Percentiles rank a stretch among this genome's conserved stretches.
These are phyloP conservation scores for Dionaea muscipula DNA, from an alignment of 179 eudicot genomes.

Conservation along the genomic window DNA sequence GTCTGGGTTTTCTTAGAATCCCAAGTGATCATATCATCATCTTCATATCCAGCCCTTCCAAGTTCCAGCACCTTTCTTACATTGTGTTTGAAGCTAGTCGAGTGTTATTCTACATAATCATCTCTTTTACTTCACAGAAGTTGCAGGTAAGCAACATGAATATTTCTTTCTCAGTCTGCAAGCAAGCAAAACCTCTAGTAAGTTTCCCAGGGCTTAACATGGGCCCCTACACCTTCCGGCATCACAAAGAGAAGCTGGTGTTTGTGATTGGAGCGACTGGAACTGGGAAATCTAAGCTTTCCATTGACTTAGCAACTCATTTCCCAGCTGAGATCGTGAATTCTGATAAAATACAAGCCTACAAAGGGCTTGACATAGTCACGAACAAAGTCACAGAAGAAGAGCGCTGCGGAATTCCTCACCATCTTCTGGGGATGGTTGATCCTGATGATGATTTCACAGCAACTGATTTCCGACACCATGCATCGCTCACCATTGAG, in stretches of 20 bases:
- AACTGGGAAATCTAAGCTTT: conserved; percentile 26
- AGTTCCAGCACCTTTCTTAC: too few relatives aligned
- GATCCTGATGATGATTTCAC: conserved; percentile 25
- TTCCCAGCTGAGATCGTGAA: conserved; percentile 27
- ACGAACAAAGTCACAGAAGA: conserved; percentile 22
- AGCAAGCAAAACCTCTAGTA: not conserved
- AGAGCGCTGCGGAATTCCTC: conserved; percentile 20
- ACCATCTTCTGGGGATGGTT: conserved; percentile 24
- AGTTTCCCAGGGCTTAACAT: not conserved
- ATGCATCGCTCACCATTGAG: conserved; percentile 12
- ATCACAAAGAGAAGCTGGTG: conserved; percentile 25
- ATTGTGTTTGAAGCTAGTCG: too few relatives aligned
- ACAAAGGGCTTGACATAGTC: conserved; percentile 32
- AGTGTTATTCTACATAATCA: conserved; percentile 8
- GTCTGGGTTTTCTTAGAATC: too few relatives aligned
- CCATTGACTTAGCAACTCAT: conserved; percentile 22
- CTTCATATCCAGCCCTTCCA: too few relatives aligned
- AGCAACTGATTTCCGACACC: conserved; percentile 15
- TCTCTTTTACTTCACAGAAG: not conserved
- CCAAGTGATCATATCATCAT: too few relatives aligned
- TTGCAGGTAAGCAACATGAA: conserved; percentile 4
- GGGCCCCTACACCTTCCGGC: conserved; percentile 6
- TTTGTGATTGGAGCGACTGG: conserved; percentile 38
- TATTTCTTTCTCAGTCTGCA: conserved; percentile 3
- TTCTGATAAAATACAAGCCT: conserved; percentile 37